Evolutionary conservation across 2,329 filamentous ascomycete genomes (phyloP), one percentile per base, ranked within the genome.

Genomic region (Dactylellina drechsleri): DNA sequence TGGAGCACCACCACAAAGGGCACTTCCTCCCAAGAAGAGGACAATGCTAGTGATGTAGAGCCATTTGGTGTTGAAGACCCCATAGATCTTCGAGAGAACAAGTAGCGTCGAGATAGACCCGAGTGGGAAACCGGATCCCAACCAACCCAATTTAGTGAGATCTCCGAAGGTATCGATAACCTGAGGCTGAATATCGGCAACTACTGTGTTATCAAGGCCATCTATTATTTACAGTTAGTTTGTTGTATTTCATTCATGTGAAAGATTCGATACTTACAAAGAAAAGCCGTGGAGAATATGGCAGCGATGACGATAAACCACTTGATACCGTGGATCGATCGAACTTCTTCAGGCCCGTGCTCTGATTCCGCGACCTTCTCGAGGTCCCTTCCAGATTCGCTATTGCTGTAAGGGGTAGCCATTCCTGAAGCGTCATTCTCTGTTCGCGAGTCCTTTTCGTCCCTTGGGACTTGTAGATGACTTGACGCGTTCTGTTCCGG

Each of bases 181-280:
- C 5, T 80, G 79, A 0, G 82, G 82, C 65, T 86, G 84, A 7
- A 86, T 80, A 77, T 85, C 82, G 26, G 85, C 85, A 8, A 76
- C 72, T 54, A 87, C 84, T 2, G 85, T 87, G 47, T 83, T 85
- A 79, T 85, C 83, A 28, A 84, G 80, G 10, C 82, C 81, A 28
- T 71, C 65, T 70, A 18, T 50, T 18, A 80, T 57, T 13, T 56
- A 62, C 16, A 13, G 5, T 64, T 77, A 76, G 12, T 58, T n/a
- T 50, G n/a, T 10, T 36, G 5, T 7, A 7, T 36, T 36, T 5
- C 13, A n/a, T 47, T 10, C 6, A 47, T 47, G 5, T 16, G 13
- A 18, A 47, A 12, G 13, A 47, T 47, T n/a, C 7, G 16, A 18
- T 47, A 75, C 70, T 59, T 67, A 66, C 80, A 82, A 7, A 82